Conservation (phyloP, 139 green algal species). For the Penium margaritaceum region DNA sequence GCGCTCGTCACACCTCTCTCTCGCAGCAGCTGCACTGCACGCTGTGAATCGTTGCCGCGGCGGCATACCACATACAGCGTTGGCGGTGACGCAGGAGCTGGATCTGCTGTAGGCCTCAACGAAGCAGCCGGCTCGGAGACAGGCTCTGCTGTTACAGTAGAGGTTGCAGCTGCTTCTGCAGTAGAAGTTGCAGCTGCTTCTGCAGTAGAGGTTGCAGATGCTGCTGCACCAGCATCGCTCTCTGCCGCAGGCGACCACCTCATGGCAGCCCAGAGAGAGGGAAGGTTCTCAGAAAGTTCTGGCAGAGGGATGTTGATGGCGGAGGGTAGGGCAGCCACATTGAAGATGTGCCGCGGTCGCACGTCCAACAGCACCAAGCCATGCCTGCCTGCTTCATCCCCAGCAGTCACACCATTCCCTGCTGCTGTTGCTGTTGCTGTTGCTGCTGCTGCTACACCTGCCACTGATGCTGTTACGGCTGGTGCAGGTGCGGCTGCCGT, state of each 20-base stretch:
- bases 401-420: no score
- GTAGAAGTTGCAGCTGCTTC: not conserved
- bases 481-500: no score
- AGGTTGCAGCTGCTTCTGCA: not conserved
- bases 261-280: not conserved
- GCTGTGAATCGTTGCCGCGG: slow-evolving; percentile 87
- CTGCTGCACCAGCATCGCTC: no score
- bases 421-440: no score
- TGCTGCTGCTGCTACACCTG: no score
- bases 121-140: not conserved
- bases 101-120: not conserved
- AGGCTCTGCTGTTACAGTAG: not conserved
- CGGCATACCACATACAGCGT: slow-evolving; percentile 77
- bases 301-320: slow-evolving; percentile 36
- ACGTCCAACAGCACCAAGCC: slow-evolving; percentile 49
- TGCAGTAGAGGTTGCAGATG: not conserved
- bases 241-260: no score
- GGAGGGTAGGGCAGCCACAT: slow-evolving; percentile 34
- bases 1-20: slow-evolving; percentile 53
- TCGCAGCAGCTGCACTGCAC: slow-evolving; percentile 61
- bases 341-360: slow-evolving; percentile 41
- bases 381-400: no score
- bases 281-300: not conserved
- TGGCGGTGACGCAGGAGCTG: not conserved
- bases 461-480: no score